These are phyloP conservation scores for Gryganskiella cystojenkinii DNA, from an alignment of 192 early-diverging fungal genomes.

Conservation along the genomic window DNA sequence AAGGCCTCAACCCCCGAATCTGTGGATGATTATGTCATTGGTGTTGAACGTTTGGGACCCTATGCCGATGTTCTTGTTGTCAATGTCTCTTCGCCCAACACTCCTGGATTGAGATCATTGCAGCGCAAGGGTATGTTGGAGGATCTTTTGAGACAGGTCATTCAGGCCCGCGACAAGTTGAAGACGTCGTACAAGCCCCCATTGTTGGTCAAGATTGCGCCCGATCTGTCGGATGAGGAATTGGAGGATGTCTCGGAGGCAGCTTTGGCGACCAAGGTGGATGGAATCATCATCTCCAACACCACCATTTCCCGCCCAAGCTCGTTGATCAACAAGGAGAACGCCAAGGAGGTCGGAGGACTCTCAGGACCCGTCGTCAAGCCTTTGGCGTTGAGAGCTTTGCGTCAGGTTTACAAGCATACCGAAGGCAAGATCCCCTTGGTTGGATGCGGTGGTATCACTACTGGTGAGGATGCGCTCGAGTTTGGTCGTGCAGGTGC, in stretches of 20 bases:
- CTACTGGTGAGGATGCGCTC: constrained; percentile 79
- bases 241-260: constrained; percentile 84
- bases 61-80: constrained; percentile 92
- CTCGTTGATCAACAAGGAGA: constrained; percentile 64
- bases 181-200: constrained; percentile 66
- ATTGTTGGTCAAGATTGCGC: constrained; percentile 91
- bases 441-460: constrained; percentile 91
- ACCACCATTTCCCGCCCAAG: constrained; percentile 84
- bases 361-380: constrained; percentile 84
- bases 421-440: constrained; percentile 82
- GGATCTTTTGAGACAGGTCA: constrained; percentile 73
- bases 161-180: constrained; percentile 58
- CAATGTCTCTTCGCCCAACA: constrained; percentile 92
- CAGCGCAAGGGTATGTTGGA: constrained; percentile 80
- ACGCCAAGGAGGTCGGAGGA: constrained; percentile 68
- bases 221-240: constrained; percentile 81
- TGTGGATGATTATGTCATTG: constrained; percentile 84
- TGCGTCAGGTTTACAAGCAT: constrained; percentile 78
- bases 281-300: constrained; percentile 92
- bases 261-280: constrained; percentile 74
- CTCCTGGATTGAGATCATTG: constrained; percentile 80
- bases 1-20: constrained; percentile 76
- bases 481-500: constrained; percentile 88
- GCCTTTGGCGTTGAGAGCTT: constrained; percentile 75
- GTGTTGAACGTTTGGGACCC: constrained; percentile 75